phyloP scores from a whole-genome alignment of 2,329 filamentous ascomycete genomes.

The Macrophomina pseudophaseolina region DNA sequence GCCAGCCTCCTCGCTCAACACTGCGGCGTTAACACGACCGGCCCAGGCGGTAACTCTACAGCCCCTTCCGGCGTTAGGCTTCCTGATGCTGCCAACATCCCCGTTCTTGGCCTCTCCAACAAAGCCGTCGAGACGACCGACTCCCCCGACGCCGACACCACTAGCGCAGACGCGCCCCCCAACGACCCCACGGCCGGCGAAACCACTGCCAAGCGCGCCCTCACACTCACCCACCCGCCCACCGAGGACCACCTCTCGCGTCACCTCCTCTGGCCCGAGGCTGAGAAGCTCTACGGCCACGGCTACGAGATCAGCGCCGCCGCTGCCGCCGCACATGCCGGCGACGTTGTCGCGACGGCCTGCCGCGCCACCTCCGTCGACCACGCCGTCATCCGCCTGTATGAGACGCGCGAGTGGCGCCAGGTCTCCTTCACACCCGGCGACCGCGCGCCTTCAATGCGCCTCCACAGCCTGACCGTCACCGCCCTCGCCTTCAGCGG shows the following conservation, averaged over 20 bases:
- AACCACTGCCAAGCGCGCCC: conserved; percentile 40
- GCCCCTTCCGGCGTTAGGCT: conserved; percentile 46
- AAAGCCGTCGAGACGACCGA: conserved; percentile 73
- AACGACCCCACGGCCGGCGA: conserved; percentile 48
- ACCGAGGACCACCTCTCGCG: conserved; percentile 88
- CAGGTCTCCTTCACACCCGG: conserved; percentile 78
- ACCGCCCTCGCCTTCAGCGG: conserved; percentile 79
- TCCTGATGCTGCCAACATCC: conserved; percentile 91
- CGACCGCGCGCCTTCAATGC: conserved; percentile 13
- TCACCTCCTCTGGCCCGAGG: conserved; percentile 93
- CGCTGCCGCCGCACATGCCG: conserved; percentile 77
- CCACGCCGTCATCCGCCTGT: conserved; percentile 91
- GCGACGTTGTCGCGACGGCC: conserved; percentile 80
- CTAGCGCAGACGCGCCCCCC: conserved; percentile 56
- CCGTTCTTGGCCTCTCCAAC: conserved; percentile 92
- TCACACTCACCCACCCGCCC: conserved; percentile 75
- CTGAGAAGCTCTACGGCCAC: conserved; percentile 96
- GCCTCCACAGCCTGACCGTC: conserved; percentile 77
- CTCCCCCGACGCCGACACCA: conserved; percentile 21
- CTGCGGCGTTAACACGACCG: conserved; percentile 59
- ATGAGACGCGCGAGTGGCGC: conserved; percentile 85
- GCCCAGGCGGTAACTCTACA: neutral
- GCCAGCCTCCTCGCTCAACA: conserved; percentile 74
- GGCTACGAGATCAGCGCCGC: conserved; percentile 90
- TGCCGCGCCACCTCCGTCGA: conserved; percentile 92